These are phyloP conservation scores for Saccharomycopsis babjevae DNA, from an alignment of 805 yeast species.

Conservation along the genomic window DNA sequence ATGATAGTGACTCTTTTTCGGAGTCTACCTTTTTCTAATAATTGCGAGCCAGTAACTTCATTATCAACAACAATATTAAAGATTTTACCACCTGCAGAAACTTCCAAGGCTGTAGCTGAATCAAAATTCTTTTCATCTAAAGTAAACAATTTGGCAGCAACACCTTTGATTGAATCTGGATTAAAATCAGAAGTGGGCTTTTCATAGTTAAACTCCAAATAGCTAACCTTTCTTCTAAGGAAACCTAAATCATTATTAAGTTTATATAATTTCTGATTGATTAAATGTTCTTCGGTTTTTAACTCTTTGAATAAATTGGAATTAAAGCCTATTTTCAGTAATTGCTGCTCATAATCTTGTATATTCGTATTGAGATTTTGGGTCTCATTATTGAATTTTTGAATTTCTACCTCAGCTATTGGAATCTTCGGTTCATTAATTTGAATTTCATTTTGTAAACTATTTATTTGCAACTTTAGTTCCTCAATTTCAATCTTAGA, in stretches of 20 bases:
- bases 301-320: constrained; percentile 35
- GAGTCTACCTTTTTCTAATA: constrained; percentile 69
- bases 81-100: constrained; percentile 86
- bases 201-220: constrained; percentile 65
- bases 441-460: constrained; percentile 42
- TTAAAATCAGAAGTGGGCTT: constrained; percentile 55
- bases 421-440: constrained; percentile 39
- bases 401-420: constrained; percentile 43
- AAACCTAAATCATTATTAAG: constrained; percentile 40
- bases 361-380: constrained; percentile 32
- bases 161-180: constrained; percentile 62
- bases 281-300: constrained; percentile 33
- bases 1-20: constrained; percentile 81
- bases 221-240: constrained; percentile 54
- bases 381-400: constrained; percentile 33
- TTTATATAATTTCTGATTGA: constrained; percentile 36
- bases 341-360: constrained; percentile 29
- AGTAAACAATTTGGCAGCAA: constrained; percentile 76
- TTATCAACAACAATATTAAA: constrained; percentile 87
- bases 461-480: constrained; percentile 45
- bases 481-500: constrained; percentile 49
- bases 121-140: constrained; percentile 45
- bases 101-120: constrained; percentile 77
- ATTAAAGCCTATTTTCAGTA: constrained; percentile 50
- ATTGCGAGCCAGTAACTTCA: constrained; percentile 72